Conservation (phyloP, 306 rosid genomes). For the Vachellia pachyceras region DNA sequence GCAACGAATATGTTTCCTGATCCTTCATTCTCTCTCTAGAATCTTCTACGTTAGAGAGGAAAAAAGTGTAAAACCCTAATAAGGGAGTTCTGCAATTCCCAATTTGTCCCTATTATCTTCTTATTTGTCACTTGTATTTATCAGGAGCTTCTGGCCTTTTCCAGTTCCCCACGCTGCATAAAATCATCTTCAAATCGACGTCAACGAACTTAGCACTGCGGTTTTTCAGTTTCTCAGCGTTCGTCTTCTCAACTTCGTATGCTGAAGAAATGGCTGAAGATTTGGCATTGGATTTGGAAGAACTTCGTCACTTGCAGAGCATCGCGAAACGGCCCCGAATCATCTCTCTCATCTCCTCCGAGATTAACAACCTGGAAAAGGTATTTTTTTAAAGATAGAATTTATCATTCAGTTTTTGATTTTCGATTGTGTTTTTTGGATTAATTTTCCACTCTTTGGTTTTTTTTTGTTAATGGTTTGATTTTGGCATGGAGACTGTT, state of each 20-base stretch:
- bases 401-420: not conserved
- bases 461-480: not conserved
- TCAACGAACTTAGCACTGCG: not conserved
- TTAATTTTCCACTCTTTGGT: not conserved
- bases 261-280: conserved; percentile 69
- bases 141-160: conserved; percentile 42
- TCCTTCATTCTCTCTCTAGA: conserved; percentile 30
- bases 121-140: too few relatives aligned
- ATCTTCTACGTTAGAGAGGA: conserved; percentile 16
- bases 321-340: conserved; percentile 81
- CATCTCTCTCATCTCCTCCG: conserved; percentile 69
- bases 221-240: not conserved
- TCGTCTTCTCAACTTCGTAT: not conserved
- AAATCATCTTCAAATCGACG: not conserved
- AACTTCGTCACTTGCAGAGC: conserved; percentile 79
- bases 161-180: conserved; percentile 7
- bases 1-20: not conserved
- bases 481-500: not conserved
- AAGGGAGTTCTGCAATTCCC: not conserved
- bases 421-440: not conserved
- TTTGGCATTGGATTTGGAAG: conserved; percentile 73
- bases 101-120: conserved; percentile 23
- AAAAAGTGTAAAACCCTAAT: conserved; percentile 31
- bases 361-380: conserved; percentile 71
- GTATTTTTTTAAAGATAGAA: conserved; percentile 19